A percentile compares a stretch with the other conserved stretches of the same genome.
Conservation (phyloP, 2,329 filamentous ascomycete species). For the Aspergillus chevalieri region DNA sequence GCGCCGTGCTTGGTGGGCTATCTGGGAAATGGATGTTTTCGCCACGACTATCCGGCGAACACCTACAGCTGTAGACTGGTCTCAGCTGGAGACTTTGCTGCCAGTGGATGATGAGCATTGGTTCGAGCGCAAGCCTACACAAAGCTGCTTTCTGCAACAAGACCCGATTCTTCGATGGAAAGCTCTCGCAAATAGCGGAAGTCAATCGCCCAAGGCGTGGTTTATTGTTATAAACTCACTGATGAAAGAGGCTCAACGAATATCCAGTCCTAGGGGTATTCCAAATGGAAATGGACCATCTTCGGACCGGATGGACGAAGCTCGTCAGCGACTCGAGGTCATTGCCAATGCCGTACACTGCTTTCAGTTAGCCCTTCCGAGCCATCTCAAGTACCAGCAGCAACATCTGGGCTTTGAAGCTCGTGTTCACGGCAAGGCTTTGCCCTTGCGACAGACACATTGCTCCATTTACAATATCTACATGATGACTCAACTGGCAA, state of each 20-base stretch:
- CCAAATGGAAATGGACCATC: constrained; percentile 2
- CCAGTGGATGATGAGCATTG: constrained; percentile 31
- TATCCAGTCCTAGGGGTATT: constrained; percentile 23
- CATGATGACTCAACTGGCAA: constrained; percentile 29
- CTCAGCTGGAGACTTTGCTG: constrained; percentile 31
- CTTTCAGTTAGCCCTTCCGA: constrained; percentile 24
- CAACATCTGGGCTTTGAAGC: constrained; percentile 26
- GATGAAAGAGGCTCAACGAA: constrained; percentile 33
- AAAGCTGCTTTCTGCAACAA: constrained; percentile 22
- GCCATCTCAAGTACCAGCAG: constrained; percentile 21
- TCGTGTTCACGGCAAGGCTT: constrained; percentile 2
- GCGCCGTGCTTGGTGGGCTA: constrained; percentile 35
- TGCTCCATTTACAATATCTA: constrained; percentile 27
- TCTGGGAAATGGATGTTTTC: constrained; percentile 43
- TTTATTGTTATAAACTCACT: constrained; percentile 37
- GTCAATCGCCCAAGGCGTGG: constrained; percentile 33
- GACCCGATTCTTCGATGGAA: constrained; percentile 30
- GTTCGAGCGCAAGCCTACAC: constrained; percentile 19
- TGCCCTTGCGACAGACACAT: constrained; percentile 19
- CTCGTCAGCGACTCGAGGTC: constrained; percentile 20
- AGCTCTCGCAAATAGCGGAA: constrained; percentile 22
- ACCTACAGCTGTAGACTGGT: constrained; percentile 32
- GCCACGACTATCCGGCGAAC: constrained; percentile 35
- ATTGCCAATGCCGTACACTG: constrained; percentile 28
- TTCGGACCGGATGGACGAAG: constrained; percentile 7